Evolutionary conservation across 257 asterid species (phyloP).

Genomic region (Ligustrum vulgare): DNA sequence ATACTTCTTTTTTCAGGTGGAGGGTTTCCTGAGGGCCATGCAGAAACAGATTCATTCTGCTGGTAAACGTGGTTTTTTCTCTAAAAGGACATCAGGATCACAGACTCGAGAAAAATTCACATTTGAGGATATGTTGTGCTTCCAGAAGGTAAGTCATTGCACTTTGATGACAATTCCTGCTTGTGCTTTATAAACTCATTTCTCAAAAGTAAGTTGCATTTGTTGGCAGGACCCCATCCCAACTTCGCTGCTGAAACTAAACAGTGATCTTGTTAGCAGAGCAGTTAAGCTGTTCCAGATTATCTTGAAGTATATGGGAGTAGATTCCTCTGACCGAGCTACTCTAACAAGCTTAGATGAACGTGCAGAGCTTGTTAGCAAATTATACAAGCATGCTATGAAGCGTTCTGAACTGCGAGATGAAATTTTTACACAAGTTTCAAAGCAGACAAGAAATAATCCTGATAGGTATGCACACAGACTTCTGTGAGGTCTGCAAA

Average conservation of each 20-base stretch:
- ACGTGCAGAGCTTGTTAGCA: slow-evolving; percentile 75
- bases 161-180: slow-evolving; percentile 14
- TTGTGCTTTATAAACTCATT: slow-evolving; percentile 5
- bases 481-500: slow-evolving; percentile 8
- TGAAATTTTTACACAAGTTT: slow-evolving; percentile 87
- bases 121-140: slow-evolving; percentile 95
- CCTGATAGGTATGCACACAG: slow-evolving; percentile 67
- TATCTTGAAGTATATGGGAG: slow-evolving; percentile 85
- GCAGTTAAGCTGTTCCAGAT: slow-evolving; percentile 89
- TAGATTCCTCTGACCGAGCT: slow-evolving; percentile 71
- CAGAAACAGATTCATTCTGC: slow-evolving; percentile 86
- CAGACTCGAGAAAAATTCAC: slow-evolving; percentile 84
- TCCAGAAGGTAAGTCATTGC: slow-evolving; percentile 71
- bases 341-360: slow-evolving; percentile 66
- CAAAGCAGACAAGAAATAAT: slow-evolving; percentile 92
- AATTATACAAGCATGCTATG: slow-evolving; percentile 86
- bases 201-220: slow-evolving; percentile 29
- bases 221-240: slow-evolving; percentile 86
- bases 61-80: slow-evolving; percentile 89
- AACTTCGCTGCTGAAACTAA: slow-evolving; percentile 77
- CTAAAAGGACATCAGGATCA: slow-evolving; percentile 69
- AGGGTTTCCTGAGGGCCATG: slow-evolving; percentile 94
- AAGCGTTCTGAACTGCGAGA: slow-evolving; percentile 95
- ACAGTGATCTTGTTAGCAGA: slow-evolving; percentile 72
- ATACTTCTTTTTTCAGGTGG: slow-evolving; percentile 55